phyloP scores from a whole-genome alignment of 2,329 filamentous ascomycete species.

The Penicillium hesseltinei region DNA sequence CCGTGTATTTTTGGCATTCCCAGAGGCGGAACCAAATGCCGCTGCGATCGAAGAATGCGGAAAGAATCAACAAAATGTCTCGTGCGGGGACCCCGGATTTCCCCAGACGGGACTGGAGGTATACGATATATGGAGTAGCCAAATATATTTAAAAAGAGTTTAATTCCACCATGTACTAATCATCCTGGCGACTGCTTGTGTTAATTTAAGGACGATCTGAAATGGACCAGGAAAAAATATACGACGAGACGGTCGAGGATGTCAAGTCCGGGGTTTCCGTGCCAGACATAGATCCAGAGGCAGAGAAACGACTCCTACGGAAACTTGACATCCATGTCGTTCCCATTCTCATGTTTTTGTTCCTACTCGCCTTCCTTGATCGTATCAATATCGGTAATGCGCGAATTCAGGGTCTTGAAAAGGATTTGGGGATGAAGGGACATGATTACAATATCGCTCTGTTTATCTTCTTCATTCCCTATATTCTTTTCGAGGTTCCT shows the following conservation, averaged over 20 bases:
- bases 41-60: neutral
- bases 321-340: conserved; percentile 52
- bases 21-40: neutral
- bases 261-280: conserved; percentile 10
- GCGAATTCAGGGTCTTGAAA: conserved; percentile 45
- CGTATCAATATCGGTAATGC: conserved; percentile 52
- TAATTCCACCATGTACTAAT: neutral
- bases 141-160: neutral
- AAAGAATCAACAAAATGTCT: neutral
- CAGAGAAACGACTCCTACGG: conserved; percentile 48
- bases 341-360: conserved; percentile 49
- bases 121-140: too few relatives aligned
- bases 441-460: conserved; percentile 46
- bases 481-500: conserved; percentile 48
- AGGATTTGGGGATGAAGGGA: conserved; percentile 44
- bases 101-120: neutral
- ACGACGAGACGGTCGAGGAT: conserved; percentile 18
- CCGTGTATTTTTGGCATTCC: neutral
- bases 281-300: conserved; percentile 26
- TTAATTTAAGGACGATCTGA: neutral
- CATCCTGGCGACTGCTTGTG: neutral
- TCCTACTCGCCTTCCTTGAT: conserved; percentile 47
- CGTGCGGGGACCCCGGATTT: conserved; percentile 8
- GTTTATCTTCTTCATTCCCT: conserved; percentile 48
- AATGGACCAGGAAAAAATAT: conserved; percentile 16